Base-by-base conservation (phyloP, 2,329 filamentous ascomycete species). In the Arthrinium phaeospermum region DNA sequence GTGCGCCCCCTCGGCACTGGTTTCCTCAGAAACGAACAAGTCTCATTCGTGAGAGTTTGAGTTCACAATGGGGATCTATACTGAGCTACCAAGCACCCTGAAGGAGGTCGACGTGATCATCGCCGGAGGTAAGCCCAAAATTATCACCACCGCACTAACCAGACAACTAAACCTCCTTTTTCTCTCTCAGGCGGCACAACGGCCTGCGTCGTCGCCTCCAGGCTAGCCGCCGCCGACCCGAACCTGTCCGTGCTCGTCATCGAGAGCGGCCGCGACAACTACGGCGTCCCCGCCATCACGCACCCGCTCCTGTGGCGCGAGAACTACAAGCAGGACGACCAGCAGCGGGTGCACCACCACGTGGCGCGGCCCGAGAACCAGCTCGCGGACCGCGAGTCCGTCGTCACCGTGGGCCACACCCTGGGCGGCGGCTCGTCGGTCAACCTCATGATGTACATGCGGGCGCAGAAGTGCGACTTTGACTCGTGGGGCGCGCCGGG, bases 371-470 rank as follows among this genome's bases (percentile, higher is more conserved):
- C 19, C 19, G 46, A n/a, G 16, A 69, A 75, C 37, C 76, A 86
- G 34, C 82, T 74, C 78, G 90, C 0, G 78, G 82, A 83, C 19
- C 80, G 87, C 24, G 82, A 83, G 71, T 81, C 79, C 1, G 79
- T 85, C 22, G 80, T 86, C 0, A 81, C 82, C 0, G 75, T 76
- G 5, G 83, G 82, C 4, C 86, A 86, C 30, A 84, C 85, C 0
- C 81, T 91, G 0, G 89, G 89, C 30, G 89, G 89, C n/a, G 89
- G 88, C 10, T 85, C 83, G 0, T 84, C 85, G 2, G 85, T 87
- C 47, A 87, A 87, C 72, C 85, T 86, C 73, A 83, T 86, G 82
- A 85, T 87, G 80, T 82, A 81, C 68, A 77, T 75, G 1, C 76
- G 82, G 19, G 80, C 77, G n/a, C 80, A 82, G 71, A 74, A 77